These are phyloP conservation scores for Pseudoscleropodium purum DNA, from an alignment of 225 moss, liverwort and hornwort genomes.

Conservation along the genomic window DNA sequence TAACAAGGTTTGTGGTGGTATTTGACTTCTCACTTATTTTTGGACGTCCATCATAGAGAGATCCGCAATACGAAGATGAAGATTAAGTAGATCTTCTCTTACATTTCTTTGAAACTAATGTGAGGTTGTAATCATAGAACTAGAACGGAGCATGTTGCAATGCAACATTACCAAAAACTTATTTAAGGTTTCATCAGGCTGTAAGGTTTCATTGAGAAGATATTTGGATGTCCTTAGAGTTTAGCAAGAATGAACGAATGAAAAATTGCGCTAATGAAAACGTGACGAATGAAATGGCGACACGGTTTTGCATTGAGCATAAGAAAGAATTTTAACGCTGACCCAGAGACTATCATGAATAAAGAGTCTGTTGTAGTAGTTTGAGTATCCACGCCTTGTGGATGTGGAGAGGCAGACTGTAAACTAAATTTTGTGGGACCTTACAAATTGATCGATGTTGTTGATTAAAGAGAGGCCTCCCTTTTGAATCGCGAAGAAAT, in stretches of 20 bases:
- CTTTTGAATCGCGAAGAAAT: background rate
- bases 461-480: background rate
- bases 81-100: background rate
- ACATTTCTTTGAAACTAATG: background rate
- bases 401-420: background rate
- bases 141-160: background rate
- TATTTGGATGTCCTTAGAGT: background rate
- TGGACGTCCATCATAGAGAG: background rate
- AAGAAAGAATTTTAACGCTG: background rate
- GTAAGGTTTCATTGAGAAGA: background rate
- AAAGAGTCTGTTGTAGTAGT: too few relatives aligned
- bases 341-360: background rate
- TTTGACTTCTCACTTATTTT: background rate
- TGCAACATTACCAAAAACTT: background rate
- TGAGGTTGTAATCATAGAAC: background rate
- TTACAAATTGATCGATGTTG: background rate
- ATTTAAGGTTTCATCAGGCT: background rate
- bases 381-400: background rate
- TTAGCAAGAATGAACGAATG: background rate
- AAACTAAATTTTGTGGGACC: background rate
- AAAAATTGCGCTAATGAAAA: background rate
- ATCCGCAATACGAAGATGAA: background rate
- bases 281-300: background rate
- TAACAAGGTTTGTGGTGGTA: background rate
- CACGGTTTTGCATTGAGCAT: background rate